Evolutionary conservation across 768 basidiomycete genomes (phyloP), one percentile per base, ranked within the genome.

Genomic region (Tylopilus subfusipes): DNA sequence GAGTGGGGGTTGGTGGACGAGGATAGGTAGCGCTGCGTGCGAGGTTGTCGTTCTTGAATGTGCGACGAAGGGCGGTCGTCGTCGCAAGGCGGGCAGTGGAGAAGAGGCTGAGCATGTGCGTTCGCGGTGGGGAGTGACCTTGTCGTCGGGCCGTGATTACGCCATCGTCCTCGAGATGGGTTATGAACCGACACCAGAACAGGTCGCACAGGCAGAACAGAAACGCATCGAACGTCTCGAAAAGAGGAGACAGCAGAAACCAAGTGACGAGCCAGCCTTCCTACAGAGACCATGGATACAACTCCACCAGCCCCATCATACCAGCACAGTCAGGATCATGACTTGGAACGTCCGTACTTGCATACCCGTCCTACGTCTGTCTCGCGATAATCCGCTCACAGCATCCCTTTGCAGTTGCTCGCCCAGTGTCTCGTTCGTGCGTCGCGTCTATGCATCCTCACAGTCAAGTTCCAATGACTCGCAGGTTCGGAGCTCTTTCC

Each of bases 321-420:
- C 51, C n/a, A 44, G 10, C 33, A 14, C 58, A 25, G 54, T 84
- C 56, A 88, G 76, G 64, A 67, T 93, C 47, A 75, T 90, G 74
- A 87, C 87, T 5, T 93, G 90, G 90, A 93, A 93, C 75, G 88
- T 93, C 54, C 58, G 88, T 84, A 47, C 19, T 36, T n/a, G n/a
- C n/a, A n/a, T n/a, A n/a, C n/a, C n/a, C n/a, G n/a, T n/a, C n/a
- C n/a, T 16, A 0, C 27, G 47, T 46, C 42, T 8, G 10, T 38
- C n/a, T 19, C n/a, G 27, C 19, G 6, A 30, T 24, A 29, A 27
- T 39, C 52, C 16, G 39, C 48, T 59, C 36, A 55, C 30, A 34
- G 4, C n/a, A 42, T 50, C 43, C 52, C 34, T 31, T 45, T 54
- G 18, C 64, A 91, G 89, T 69, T 91, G 45, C 78, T 93, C 25